A percentile compares a stretch with the other conserved stretches of the same genome.
Conservation (phyloP, 2,329 filamentous ascomycete species). For the Fusarium kyushuense region DNA sequence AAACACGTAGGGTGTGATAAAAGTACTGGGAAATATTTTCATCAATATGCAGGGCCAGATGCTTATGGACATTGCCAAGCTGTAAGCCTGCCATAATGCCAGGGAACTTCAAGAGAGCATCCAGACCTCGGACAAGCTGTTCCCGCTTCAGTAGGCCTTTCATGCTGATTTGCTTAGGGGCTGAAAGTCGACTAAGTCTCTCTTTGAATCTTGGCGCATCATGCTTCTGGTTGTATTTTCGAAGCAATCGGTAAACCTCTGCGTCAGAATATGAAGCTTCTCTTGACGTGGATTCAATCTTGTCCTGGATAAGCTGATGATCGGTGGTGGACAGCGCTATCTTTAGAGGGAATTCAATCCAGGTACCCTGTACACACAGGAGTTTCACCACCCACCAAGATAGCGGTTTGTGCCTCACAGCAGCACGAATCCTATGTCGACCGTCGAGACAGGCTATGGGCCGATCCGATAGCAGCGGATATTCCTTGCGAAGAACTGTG, state of each 20-base stretch:
- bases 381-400: conserved; percentile 11
- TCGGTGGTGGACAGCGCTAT: not conserved
- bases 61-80: conserved; percentile 6
- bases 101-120: conserved; percentile 1
- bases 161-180: conserved; percentile 1
- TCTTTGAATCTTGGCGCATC: not conserved
- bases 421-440: not conserved
- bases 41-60: conserved; percentile 8
- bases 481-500: not conserved
- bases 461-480: not conserved
- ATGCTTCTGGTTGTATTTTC: not conserved
- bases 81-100: not conserved
- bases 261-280: conserved; percentile 6
- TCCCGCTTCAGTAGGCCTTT: not conserved
- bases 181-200: not conserved
- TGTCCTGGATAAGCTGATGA: not conserved
- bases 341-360: conserved; percentile 1
- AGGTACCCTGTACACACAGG: conserved; percentile 2
- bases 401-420: not conserved
- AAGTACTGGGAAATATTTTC: conserved; percentile 2
- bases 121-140: not conserved
- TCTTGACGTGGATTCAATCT: conserved; percentile 3
- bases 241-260: not conserved
- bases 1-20: not conserved
- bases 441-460: conserved; percentile 11